Evolutionary conservation across 805 yeast species (phyloP).

Genomic region (Yamadazyma laniorum): DNA sequence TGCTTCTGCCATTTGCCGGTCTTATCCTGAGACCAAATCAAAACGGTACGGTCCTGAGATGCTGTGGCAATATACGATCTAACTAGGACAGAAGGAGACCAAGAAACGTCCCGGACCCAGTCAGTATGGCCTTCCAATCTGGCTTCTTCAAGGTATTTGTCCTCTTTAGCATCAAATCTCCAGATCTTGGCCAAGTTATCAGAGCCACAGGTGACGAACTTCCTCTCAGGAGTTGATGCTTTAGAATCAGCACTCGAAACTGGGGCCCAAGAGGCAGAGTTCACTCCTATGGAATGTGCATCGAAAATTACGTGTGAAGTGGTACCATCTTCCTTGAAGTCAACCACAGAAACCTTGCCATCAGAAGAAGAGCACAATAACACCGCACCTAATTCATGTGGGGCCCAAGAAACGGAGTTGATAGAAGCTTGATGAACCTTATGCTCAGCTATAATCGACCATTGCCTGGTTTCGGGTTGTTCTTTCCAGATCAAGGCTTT

Average conservation of each 20-base stretch:
- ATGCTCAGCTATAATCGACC: conserved; percentile 87
- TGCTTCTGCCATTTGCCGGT: conserved; percentile 77
- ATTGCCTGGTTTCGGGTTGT: conserved; percentile 68
- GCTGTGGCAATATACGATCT: conserved; percentile 93
- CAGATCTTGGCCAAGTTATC: conserved; percentile 93
- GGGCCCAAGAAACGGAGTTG: conserved; percentile 95
- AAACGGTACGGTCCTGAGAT: conserved; percentile 92
- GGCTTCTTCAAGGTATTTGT: conserved; percentile 68
- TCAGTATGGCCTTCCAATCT: conserved; percentile 87
- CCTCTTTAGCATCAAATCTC: conserved; percentile 58
- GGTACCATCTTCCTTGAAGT: conserved; percentile 86
- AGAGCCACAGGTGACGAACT: conserved; percentile 92
- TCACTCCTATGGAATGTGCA: conserved; percentile 93
- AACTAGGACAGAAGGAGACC: conserved; percentile 91
- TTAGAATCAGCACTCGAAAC: conserved; percentile 32
- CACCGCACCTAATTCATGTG: conserved; percentile 93
- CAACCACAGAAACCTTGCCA: conserved; percentile 87
- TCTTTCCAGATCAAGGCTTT: conserved; percentile 94
- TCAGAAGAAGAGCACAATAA: conserved; percentile 89
- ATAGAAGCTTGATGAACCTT: conserved; percentile 90
- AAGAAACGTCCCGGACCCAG: conserved; percentile 98
- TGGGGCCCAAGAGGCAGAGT: conserved; percentile 95
- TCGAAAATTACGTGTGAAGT: conserved; percentile 59
- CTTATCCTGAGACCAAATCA: conserved; percentile 88
- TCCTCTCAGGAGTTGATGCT: conserved; percentile 46